Evolutionary conservation across 768 basidiomycete genomes (phyloP), one percentile per base, ranked within the genome.

Genomic region (Psilocybe azurescens): DNA sequence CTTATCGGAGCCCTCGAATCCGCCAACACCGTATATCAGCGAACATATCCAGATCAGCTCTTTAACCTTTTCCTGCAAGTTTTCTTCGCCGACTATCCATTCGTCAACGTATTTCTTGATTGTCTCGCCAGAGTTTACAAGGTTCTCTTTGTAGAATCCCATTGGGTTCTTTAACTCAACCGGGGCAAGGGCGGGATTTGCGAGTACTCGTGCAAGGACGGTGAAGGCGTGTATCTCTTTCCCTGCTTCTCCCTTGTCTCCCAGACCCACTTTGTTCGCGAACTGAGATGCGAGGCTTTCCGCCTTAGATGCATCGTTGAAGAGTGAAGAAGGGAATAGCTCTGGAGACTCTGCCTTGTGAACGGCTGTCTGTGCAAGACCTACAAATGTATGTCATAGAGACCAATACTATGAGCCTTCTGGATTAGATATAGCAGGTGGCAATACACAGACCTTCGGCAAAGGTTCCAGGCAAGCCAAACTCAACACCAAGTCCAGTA

Each of bases 401-500:
- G 2, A 24, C 24, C 24, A 24, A 24, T 24, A 24, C 24, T 24
- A 24, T 24, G 24, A 24, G 24, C 24, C 24, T 24, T 24, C 24
- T 24, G 24, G 24, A 24, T 24, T 24, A 24, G 24, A 24, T 24
- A 24, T 24, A 24, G 2, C 24, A 24, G 24, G 24, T 24, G 24
- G 24, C 24, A 24, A 24, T 24, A 44, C 51, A 47, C 29, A 32
- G 56, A 89, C 89, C 90, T 77, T 91, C 89, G 1, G 84, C 84
- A 1, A 85, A 72, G 51, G 89, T 71, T 0, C 88, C 89, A 6
- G 83, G 80, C 20, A 88, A 59, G 2, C 70, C 77, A 61, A 90
- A 90, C 69, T 91, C 90, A 3, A 81, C 71, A 3, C 88, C 89
- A 70, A 85, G 84, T 13, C 87, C 89, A 2, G 75, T 65, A 65